phyloP scores from a whole-genome alignment of 176 grass and related monocot species.

The Cocos nucifera region DNA sequence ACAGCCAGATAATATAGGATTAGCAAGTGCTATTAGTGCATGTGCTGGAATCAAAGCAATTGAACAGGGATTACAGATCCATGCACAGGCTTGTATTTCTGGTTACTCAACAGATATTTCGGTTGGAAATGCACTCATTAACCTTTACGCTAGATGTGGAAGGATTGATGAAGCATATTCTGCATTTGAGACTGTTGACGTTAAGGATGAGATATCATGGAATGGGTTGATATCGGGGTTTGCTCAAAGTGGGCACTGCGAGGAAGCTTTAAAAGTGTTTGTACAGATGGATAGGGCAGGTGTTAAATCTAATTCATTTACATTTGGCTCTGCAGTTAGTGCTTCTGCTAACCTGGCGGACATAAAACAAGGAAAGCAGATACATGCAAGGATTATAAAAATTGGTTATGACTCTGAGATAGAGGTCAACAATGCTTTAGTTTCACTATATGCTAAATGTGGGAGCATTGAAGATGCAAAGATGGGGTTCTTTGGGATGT shows the following conservation, averaged over 20 bases:
- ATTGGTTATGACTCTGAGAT: constrained; percentile 45
- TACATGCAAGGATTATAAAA: constrained; percentile 55
- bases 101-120: constrained; percentile 56
- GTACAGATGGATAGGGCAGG: constrained; percentile 44
- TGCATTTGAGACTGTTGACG: constrained; percentile 32
- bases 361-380: constrained; percentile 68
- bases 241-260: constrained; percentile 52
- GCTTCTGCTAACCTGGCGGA: constrained; percentile 62
- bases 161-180: constrained; percentile 39
- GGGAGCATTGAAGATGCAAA: constrained; percentile 65
- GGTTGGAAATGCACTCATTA: constrained; percentile 52
- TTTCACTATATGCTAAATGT: constrained; percentile 72
- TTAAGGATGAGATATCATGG: constrained; percentile 65
- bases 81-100: constrained; percentile 34
- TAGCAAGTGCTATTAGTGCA: constrained; percentile 60
- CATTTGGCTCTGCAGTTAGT: constrained; percentile 60
- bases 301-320: constrained; percentile 42
- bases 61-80: constrained; percentile 28
- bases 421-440: constrained; percentile 57
- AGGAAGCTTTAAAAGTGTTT: constrained; percentile 54
- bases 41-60: constrained; percentile 67
- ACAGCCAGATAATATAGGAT: constrained; percentile 59
- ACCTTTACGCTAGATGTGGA: constrained; percentile 68
- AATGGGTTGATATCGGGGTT: constrained; percentile 65
- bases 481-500: constrained; percentile 44